Evolutionary conservation across 805 yeast species (phyloP).

Genomic region (Pichia sporocuriosa): DNA sequence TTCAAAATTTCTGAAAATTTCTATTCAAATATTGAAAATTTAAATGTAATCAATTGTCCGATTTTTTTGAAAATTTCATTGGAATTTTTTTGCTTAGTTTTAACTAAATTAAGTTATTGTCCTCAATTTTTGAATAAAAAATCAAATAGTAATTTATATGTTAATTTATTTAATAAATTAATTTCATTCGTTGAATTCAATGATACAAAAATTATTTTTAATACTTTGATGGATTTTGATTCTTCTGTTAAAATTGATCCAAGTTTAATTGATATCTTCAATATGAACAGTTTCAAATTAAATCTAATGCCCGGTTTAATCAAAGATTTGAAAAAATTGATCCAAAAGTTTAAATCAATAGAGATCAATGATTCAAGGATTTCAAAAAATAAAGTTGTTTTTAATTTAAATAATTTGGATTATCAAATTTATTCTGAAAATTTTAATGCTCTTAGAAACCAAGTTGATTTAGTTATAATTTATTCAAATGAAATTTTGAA

Average conservation of each 20-base stretch:
- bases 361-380: neutral
- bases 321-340: constrained; percentile 9
- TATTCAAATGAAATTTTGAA: constrained; percentile 8
- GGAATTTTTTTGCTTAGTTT: constrained; percentile 17
- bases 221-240: constrained; percentile 10
- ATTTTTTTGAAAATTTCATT: constrained; percentile 19
- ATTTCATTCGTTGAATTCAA: constrained; percentile 9
- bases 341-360: constrained; percentile 2
- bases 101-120: constrained; percentile 13
- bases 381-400: neutral
- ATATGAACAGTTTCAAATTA: constrained; percentile 5
- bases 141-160: constrained; percentile 3
- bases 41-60: constrained; percentile 17
- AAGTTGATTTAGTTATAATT: constrained; percentile 8
- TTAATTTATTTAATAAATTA: constrained; percentile 11
- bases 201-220: constrained; percentile 14
- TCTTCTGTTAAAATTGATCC: constrained; percentile 5
- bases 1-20: constrained; percentile 7
- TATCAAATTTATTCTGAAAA: neutral
- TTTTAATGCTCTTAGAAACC: constrained; percentile 1
- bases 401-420: neutral
- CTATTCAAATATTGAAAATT: constrained; percentile 4
- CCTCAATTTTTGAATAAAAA: constrained; percentile 7
- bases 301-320: constrained; percentile 11
- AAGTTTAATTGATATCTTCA: constrained; percentile 3